Evolutionary conservation across 306 rosid species (phyloP).

Genomic region (Malus orientalis): DNA sequence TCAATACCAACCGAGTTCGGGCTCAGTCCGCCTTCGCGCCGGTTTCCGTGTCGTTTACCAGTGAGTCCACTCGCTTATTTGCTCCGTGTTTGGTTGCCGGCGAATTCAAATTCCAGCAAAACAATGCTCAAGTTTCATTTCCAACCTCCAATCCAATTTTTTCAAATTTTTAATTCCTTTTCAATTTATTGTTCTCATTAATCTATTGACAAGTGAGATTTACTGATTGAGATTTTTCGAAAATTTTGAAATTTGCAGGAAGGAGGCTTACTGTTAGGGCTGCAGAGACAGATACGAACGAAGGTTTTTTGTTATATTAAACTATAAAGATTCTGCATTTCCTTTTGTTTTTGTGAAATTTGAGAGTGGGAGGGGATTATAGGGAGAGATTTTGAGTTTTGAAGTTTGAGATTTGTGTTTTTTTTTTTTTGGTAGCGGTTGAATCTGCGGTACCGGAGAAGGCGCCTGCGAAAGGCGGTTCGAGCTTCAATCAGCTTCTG

Average conservation of each 20-base stretch:
- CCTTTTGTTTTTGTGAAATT: too few species aligned
- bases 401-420: neutral
- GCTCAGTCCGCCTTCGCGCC: slow-evolving; percentile 22
- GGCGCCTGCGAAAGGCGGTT: slow-evolving; percentile 38
- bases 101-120: neutral
- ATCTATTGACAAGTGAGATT: neutral
- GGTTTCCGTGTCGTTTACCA: slow-evolving; percentile 34
- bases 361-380: neutral
- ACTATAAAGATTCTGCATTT: neutral
- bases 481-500: slow-evolving; percentile 57
- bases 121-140: neutral
- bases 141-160: neutral
- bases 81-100: neutral
- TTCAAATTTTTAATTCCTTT: neutral
- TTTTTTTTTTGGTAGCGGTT: slow-evolving; percentile 8
- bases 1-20: slow-evolving; percentile 21
- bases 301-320: slow-evolving; percentile 29
- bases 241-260: slow-evolving; percentile 24
- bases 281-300: slow-evolving; percentile 48
- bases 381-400: neutral
- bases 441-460: slow-evolving; percentile 50
- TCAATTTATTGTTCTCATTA: neutral
- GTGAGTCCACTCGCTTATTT: slow-evolving; percentile 35
- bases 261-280: slow-evolving; percentile 52
- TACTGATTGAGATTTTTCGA: neutral